Conservation (phyloP, 257 asterid genomes). For the Cruciata laevipes region DNA sequence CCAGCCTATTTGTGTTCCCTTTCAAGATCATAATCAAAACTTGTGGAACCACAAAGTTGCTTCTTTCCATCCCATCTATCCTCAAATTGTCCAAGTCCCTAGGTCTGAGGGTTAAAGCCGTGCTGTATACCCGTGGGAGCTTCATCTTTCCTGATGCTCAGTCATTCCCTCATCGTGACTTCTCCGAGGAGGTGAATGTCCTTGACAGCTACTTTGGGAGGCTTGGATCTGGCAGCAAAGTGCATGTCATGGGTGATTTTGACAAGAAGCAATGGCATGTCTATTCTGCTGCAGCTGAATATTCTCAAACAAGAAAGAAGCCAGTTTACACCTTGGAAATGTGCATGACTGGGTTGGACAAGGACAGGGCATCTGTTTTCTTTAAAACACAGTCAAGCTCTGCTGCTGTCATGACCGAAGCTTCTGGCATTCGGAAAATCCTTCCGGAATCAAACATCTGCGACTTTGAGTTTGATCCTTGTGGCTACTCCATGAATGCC, state of each 20-base stretch:
- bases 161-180: constrained; percentile 68
- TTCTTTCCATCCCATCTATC: constrained; percentile 63
- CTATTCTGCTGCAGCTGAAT: constrained; percentile 52
- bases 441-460: constrained; percentile 64
- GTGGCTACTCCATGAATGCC: constrained; percentile 86
- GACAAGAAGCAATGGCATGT: constrained; percentile 68
- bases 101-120: constrained; percentile 45
- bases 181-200: constrained; percentile 59
- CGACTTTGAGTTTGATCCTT: constrained; percentile 75
- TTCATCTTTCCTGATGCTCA: constrained; percentile 79
- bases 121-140: constrained; percentile 69
- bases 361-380: constrained; percentile 53
- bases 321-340: constrained; percentile 64
- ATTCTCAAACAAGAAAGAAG: neutral
- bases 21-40: constrained; percentile 71
- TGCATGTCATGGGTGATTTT: constrained; percentile 51
- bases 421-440: constrained; percentile 61
- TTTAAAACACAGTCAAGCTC: constrained; percentile 56
- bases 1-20: constrained; percentile 77
- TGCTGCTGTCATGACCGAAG: constrained; percentile 53
- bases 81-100: constrained; percentile 43
- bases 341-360: constrained; percentile 83
- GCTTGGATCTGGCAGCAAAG: constrained; percentile 52
- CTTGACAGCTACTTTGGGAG: constrained; percentile 50
- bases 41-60: constrained; percentile 82